Conservation (phyloP, 1,284 basidiomycete species). For the Neolentinus lepideus region DNA sequence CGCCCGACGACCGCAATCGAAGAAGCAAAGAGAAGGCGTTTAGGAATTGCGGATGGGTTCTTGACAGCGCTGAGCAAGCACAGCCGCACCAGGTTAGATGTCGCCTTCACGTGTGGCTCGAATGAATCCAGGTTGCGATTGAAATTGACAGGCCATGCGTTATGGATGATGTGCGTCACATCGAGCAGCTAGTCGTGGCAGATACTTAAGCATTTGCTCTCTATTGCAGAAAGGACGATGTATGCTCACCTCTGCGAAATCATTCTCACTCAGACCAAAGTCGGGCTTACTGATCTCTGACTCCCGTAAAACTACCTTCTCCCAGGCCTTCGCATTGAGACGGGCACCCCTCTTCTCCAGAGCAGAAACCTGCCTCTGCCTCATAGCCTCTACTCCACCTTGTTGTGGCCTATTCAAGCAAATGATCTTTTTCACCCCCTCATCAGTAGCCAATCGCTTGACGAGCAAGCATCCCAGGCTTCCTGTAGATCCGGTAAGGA, state of each 20-base stretch:
- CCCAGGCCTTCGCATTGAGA: constrained; percentile 19
- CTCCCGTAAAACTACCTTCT: constrained; percentile 15
- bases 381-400: constrained; percentile 6
- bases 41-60: constrained; percentile 3
- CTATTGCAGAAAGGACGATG: not conserved
- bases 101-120: constrained; percentile 26
- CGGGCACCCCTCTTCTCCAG: constrained; percentile 22
- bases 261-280: constrained; percentile 19
- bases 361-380: constrained; percentile 9
- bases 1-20: constrained; percentile 17
- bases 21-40: constrained; percentile 24
- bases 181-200: constrained; percentile 13
- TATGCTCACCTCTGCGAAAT: constrained; percentile 19
- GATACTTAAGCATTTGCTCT: not conserved
- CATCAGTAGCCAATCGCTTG: constrained; percentile 16
- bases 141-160: constrained; percentile 36
- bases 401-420: constrained; percentile 21
- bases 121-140: constrained; percentile 30
- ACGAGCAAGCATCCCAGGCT: constrained; percentile 26
- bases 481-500: constrained; percentile 28
- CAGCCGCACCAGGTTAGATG: constrained; percentile 29
- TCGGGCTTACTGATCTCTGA: constrained; percentile 7
- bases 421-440: constrained; percentile 19
- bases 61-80: constrained; percentile 29
- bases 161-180: constrained; percentile 30